Percentiles rank a stretch among this genome's conserved stretches.
Conservation (phyloP, 805 yeast species). For the Zygotorulaspora florentina region DNA sequence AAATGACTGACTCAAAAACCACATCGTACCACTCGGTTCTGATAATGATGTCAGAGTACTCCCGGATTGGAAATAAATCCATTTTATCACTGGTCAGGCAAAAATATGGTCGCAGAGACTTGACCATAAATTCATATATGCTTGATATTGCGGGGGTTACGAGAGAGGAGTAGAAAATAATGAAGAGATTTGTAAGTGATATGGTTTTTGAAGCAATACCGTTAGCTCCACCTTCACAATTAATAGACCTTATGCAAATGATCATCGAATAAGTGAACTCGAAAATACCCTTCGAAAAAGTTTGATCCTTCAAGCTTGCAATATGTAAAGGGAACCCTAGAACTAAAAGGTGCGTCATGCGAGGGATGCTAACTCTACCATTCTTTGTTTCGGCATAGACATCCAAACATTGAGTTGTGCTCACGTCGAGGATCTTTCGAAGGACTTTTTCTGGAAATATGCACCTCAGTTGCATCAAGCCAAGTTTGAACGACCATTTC, state of each 20-base stretch:
- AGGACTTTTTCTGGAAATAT: conserved; percentile 28
- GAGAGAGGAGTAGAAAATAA: conserved; percentile 6
- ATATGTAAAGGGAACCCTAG: conserved; percentile 24
- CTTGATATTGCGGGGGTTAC: conserved; percentile 12
- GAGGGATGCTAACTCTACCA: conserved; percentile 23
- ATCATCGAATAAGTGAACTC: conserved; percentile 21
- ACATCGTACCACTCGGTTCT: conserved; percentile 19
- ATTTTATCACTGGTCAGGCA: conserved; percentile 5
- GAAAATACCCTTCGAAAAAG: conserved; percentile 8
- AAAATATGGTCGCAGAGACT: conserved; percentile 14
- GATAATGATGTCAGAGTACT: conserved; percentile 14
- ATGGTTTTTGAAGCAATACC: conserved; percentile 5
- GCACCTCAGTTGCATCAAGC: conserved; percentile 27
- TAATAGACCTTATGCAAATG: conserved; percentile 10
- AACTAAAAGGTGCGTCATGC: conserved; percentile 15
- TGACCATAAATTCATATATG: conserved; percentile 12
- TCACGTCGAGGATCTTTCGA: conserved; percentile 20
- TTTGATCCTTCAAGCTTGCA: conserved; percentile 7
- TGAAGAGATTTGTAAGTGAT: conserved; percentile 6
- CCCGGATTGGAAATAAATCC: conserved; percentile 8
- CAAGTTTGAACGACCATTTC: conserved; percentile 22
- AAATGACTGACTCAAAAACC: conserved; percentile 15
- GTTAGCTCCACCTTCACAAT: conserved; percentile 3
- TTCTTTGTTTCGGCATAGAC: conserved; percentile 22
- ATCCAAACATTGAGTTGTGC: conserved; percentile 30